phyloP scores from a whole-genome alignment of 352 stramenopile species.

The Pythium guiyangense region DNA sequence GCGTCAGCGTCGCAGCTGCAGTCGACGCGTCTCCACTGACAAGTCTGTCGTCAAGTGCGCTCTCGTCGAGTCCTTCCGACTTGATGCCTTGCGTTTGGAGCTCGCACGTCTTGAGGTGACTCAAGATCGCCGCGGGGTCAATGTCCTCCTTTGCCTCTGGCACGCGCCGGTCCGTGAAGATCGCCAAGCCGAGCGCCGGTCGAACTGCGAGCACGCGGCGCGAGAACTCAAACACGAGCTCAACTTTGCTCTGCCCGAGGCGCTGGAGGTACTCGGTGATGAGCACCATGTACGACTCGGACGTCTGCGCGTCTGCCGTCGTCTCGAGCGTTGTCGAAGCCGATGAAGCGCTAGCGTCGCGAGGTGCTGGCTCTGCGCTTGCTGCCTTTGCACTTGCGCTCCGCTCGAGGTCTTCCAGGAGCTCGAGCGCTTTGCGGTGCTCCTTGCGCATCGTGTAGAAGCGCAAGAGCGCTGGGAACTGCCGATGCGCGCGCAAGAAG shows the following conservation, averaged over 20 bases:
- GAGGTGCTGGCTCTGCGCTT: not conserved
- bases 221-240: constrained; percentile 83
- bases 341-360: not conserved
- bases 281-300: constrained; percentile 50
- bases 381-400: constrained; percentile 25
- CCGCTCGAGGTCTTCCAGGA: constrained; percentile 75
- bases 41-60: not conserved
- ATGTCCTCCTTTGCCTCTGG: constrained; percentile 47
- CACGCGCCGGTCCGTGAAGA: constrained; percentile 72
- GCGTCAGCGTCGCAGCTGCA: not conserved
- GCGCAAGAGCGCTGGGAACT: constrained; percentile 49
- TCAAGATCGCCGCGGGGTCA: constrained; percentile 48
- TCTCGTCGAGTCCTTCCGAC: not conserved
- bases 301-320: constrained; percentile 21
- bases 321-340: constrained; percentile 2
- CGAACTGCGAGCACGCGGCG: constrained; percentile 53
- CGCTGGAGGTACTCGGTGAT: constrained; percentile 64
- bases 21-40: not conserved
- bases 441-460: constrained; percentile 72
- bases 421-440: constrained; percentile 74
- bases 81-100: constrained; percentile 5
- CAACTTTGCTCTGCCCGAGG: constrained; percentile 53
- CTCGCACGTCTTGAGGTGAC: constrained; percentile 66
- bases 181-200: constrained; percentile 54
- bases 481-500: constrained; percentile 65